Conservation (phyloP, 225 moss, liverwort and hornwort species). For the Neckera pumila region DNA sequence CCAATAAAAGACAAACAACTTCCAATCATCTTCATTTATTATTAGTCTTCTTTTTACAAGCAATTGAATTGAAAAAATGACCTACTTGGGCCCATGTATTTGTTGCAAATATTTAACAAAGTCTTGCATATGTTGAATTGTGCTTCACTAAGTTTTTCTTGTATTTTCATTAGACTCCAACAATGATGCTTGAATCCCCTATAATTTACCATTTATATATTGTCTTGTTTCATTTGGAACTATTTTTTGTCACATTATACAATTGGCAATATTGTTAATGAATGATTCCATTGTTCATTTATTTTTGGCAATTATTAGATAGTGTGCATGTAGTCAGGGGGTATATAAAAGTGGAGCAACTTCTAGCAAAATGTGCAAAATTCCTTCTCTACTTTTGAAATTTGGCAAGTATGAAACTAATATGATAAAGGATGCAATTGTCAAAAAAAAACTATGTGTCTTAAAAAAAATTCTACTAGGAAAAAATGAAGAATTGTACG, state of each 20-base stretch:
- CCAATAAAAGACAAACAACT: neutral
- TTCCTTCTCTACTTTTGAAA: neutral
- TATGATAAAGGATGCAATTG: neutral
- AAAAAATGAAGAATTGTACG: neutral
- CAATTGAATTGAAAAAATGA: neutral
- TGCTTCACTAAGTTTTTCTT: neutral
- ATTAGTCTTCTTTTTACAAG: accelerated
- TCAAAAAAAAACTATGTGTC: neutral
- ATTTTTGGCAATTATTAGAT: no score
- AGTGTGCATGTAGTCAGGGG: no score
- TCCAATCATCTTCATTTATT: neutral
- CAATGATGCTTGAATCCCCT: neutral
- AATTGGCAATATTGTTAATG: no score
- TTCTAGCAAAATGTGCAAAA: neutral
- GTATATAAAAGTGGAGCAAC: no score
- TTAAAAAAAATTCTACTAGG: neutral
- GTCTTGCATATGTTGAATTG: accelerated
- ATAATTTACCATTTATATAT: neutral
- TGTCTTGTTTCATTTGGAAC: neutral
- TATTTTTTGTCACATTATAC: no score
- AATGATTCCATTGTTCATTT: no score
- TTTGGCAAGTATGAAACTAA: neutral
- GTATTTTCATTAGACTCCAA: neutral
- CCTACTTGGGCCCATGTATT: neutral
- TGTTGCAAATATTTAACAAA: neutral